These are phyloP conservation scores for Herpetomonas samuelpessoai DNA, from an alignment of 208 protist species.

Conservation along the genomic window DNA sequence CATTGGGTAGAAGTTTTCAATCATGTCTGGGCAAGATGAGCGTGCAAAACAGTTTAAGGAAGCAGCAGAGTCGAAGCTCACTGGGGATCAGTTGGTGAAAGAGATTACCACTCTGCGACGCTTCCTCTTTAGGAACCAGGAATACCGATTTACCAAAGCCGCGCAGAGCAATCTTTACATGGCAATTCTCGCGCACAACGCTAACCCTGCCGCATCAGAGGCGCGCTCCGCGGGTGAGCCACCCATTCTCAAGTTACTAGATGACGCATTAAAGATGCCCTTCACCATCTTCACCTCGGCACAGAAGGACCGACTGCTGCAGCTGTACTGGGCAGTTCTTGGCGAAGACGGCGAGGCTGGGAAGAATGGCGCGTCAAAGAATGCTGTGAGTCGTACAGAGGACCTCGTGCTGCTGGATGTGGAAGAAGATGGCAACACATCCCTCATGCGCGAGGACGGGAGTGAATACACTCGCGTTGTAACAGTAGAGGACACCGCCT, in stretches of 20 bases:
- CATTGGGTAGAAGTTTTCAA: no score
- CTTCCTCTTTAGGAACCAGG: constrained; percentile 54
- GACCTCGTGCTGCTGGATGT: constrained; percentile 30
- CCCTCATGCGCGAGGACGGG: constrained; percentile 22
- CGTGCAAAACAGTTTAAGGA: constrained; percentile 42
- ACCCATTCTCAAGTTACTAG: constrained; percentile 30
- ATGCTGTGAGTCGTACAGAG: not conserved
- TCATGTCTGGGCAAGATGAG: constrained; percentile 33
- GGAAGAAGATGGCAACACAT: constrained; percentile 4
- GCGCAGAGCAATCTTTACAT: constrained; percentile 40
- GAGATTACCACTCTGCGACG: constrained; percentile 42
- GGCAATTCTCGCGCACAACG: constrained; percentile 44
- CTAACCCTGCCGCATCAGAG: constrained; percentile 17
- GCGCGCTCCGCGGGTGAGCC: constrained; percentile 14
- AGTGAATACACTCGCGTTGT: constrained; percentile 28
- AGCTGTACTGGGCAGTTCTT: constrained; percentile 35
- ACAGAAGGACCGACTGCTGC: constrained; percentile 43
- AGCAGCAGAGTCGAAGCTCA: constrained; percentile 28
- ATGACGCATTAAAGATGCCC: constrained; percentile 57
- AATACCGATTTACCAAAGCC: constrained; percentile 51
- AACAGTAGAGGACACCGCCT: constrained; percentile 11
- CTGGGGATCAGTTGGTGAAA: constrained; percentile 26
- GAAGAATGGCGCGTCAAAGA: not conserved
- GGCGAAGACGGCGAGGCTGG: constrained; percentile 10
- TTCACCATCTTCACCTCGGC: constrained; percentile 48